phyloP scores from a whole-genome alignment of 495 filamentous ascomycete species.

The Trichoderma asperelloides region DNA sequence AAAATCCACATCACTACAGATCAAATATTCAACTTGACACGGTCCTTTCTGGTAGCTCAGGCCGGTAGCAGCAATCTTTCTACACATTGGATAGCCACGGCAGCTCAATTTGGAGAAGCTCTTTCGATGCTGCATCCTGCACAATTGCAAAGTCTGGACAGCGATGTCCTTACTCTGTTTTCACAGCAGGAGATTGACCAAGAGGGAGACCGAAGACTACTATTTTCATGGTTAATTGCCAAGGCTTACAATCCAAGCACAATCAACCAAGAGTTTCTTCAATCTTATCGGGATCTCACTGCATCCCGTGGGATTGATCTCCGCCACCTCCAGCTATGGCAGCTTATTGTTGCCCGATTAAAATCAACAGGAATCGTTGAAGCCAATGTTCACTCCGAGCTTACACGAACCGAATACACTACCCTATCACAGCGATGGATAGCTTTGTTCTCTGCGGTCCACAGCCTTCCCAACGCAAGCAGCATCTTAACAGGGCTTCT shows the following conservation, averaged over 20 bases:
- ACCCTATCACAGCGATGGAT: neutral
- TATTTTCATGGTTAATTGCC: neutral
- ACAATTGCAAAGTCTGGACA: neutral
- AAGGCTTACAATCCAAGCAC: neutral
- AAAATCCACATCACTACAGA: neutral
- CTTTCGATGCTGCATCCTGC: neutral
- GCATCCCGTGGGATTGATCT: neutral
- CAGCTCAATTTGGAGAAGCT: neutral
- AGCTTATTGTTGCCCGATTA: neutral
- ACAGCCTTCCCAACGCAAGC: neutral
- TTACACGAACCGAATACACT: neutral
- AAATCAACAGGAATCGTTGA: neutral
- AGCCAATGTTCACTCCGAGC: neutral
- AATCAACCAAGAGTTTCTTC: neutral
- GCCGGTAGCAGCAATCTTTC: neutral
- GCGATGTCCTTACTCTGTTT: neutral
- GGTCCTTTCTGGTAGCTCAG: neutral
- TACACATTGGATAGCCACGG: neutral
- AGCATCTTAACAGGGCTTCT: neutral
- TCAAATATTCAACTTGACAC: neutral
- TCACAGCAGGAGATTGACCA: neutral
- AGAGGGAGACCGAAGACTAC: neutral
- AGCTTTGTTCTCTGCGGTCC: neutral
- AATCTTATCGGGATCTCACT: neutral
- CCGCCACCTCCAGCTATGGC: neutral